Evolutionary conservation across 164 flowering plant species (phyloP).

Genomic region (Magnolia officinalis): DNA sequence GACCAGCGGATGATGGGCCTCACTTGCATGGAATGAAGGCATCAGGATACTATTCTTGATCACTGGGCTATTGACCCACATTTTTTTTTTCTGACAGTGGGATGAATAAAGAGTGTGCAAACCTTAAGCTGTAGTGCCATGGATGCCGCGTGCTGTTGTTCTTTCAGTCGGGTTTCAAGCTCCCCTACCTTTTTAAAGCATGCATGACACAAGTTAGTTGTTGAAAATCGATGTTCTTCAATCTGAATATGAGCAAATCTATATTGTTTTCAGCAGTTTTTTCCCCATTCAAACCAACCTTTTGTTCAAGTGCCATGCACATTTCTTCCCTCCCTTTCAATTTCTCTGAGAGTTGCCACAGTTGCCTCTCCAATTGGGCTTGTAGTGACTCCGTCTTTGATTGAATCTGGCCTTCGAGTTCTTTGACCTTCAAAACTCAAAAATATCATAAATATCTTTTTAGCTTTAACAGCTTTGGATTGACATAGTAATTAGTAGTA

Average conservation of each 20-base stretch:
- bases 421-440: conserved; percentile 38
- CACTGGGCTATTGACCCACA: no score
- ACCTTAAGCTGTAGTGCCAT: conserved; percentile 64
- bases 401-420: conserved; percentile 61
- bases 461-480: background rate
- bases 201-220: background rate
- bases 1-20: no score
- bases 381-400: conserved; percentile 32
- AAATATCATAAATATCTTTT: background rate
- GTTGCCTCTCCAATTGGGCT: conserved; percentile 57
- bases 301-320: conserved; percentile 45
- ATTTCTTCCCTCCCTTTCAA: conserved; percentile 63
- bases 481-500: no score
- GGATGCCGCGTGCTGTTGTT: conserved; percentile 18
- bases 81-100: no score
- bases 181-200: conserved; percentile 27
- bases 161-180: conserved; percentile 28
- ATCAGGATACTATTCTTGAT: no score
- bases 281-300: conserved; percentile 34
- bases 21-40: no score
- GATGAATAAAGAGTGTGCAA: background rate
- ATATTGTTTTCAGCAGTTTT: background rate
- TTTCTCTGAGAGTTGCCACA: conserved; percentile 50
- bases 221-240: background rate
- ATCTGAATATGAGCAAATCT: background rate